These are phyloP conservation scores for Forsythia viridissima DNA, from an alignment of 257 asterid genomes.

Conservation along the genomic window DNA sequence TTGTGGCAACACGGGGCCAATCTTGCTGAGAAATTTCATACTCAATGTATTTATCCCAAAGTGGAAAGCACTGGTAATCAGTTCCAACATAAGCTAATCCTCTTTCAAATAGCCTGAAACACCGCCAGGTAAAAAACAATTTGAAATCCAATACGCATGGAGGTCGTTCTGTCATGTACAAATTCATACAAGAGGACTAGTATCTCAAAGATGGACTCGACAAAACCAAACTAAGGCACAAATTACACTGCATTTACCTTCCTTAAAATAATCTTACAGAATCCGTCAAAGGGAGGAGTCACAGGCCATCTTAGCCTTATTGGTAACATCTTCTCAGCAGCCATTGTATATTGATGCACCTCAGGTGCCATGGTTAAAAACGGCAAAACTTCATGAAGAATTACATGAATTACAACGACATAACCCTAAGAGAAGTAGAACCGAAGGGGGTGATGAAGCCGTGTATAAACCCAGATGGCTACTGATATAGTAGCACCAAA, in stretches of 20 bases:
- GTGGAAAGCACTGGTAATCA: slow-evolving; percentile 88
- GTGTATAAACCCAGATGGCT: slow-evolving; percentile 38
- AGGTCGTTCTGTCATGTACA: slow-evolving; percentile 31
- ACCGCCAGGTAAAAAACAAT: slow-evolving; percentile 23
- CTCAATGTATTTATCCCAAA: slow-evolving; percentile 96
- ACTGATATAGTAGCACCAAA: slow-evolving; percentile 42
- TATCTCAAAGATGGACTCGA: slow-evolving; percentile 55
- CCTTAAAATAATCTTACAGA: slow-evolving; percentile 78
- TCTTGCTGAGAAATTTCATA: slow-evolving; percentile 85
- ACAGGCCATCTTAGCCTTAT: slow-evolving; percentile 77
- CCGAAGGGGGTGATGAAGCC: slow-evolving; percentile 47
- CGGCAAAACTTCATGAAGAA: slow-evolving; percentile 64
- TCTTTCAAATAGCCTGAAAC: slow-evolving; percentile 92
- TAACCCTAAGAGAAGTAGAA: slow-evolving; percentile 58
- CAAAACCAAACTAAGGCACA: slow-evolving; percentile 55
- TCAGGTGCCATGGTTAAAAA: slow-evolving; percentile 75
- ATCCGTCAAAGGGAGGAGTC: slow-evolving; percentile 68
- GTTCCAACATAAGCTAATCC: slow-evolving; percentile 94
- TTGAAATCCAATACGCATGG: slow-evolving; percentile 26
- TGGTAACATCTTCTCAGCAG: slow-evolving; percentile 75
- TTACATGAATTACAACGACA: slow-evolving; percentile 55
- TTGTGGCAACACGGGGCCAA: slow-evolving; percentile 83
- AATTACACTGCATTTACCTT: slow-evolving; percentile 72
- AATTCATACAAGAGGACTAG: slow-evolving; percentile 37
- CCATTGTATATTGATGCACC: slow-evolving; percentile 78